These are phyloP conservation scores for Deakozyma indianensis DNA, from an alignment of 805 yeast genomes.

Conservation along the genomic window DNA sequence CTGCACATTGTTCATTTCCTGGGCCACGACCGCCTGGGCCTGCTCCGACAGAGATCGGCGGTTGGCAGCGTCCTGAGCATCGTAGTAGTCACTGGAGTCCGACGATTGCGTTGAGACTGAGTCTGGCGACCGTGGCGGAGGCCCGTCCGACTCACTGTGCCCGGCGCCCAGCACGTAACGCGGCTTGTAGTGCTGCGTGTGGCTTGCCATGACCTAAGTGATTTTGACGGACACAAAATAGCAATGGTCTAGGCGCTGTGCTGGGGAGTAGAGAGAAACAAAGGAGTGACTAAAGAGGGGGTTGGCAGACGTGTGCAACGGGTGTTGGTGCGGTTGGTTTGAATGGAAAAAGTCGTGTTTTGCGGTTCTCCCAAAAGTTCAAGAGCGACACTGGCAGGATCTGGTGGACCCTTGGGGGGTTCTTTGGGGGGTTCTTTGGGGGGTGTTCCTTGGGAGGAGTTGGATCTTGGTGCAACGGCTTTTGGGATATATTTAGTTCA, in stretches of 20 bases:
- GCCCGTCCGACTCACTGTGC: background rate
- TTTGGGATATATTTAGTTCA: too few species aligned
- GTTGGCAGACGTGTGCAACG: background rate
- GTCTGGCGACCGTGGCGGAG: background rate
- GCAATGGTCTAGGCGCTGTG: too few species aligned
- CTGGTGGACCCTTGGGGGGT: background rate
- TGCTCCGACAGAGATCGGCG: constrained; percentile 7
- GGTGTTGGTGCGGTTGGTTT: background rate
- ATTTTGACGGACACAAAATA: too few species aligned
- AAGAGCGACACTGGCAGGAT: too few species aligned
- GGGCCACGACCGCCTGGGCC: constrained; percentile 23
- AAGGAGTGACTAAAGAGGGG: too few species aligned
- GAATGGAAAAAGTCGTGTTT: background rate
- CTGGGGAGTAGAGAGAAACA: too few species aligned
- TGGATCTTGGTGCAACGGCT: background rate
- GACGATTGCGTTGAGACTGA: background rate
- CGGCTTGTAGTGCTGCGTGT: too few species aligned
- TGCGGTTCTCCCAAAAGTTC: background rate
- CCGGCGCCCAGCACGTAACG: too few species aligned
- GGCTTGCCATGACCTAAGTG: too few species aligned
- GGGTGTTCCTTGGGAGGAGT: background rate
- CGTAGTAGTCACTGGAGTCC: background rate
- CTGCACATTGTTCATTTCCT: constrained; percentile 26
- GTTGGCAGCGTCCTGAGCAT: constrained; percentile 2
- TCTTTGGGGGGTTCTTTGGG: background rate